A percentile compares a stretch with the other conserved stretches of the same genome.
Evolutionary conservation across 148 eudicot genomes (phyloP).

Genomic region (Vaccinium darrowii): DNA sequence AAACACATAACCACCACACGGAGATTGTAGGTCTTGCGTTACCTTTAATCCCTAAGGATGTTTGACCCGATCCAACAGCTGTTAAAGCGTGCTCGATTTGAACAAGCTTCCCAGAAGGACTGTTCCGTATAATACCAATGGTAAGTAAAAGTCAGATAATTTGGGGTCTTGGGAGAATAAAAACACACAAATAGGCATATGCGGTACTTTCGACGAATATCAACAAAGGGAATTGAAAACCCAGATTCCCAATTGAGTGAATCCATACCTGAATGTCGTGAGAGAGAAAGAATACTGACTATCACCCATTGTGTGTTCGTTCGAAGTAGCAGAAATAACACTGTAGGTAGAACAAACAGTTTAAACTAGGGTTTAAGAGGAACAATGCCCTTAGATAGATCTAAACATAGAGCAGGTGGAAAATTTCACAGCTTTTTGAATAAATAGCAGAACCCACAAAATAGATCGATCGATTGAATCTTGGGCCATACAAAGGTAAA

Average conservation of each 20-base stretch:
- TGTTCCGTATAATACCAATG: slow-evolving; percentile 15
- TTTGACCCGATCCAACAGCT: slow-evolving; percentile 96
- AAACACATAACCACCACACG: neutral
- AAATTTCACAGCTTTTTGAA: neutral
- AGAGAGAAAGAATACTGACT: slow-evolving; percentile 97
- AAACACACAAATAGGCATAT: neutral
- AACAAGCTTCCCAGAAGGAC: slow-evolving; percentile 96
- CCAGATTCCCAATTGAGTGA: neutral
- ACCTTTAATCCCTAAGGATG: slow-evolving; percentile 98
- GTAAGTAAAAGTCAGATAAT: neutral
- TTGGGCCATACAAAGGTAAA: neutral
- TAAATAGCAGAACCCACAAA: neutral
- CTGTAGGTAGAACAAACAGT: neutral
- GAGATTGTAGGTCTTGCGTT: neutral
- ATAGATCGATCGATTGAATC: neutral
- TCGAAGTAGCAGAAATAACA: neutral
- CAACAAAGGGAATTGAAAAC: neutral
- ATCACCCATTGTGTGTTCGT: slow-evolving; percentile 63
- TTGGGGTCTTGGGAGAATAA: too few species aligned
- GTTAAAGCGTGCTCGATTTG: slow-evolving; percentile 97
- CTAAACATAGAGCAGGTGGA: neutral
- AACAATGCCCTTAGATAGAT: neutral
- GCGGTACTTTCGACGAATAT: neutral
- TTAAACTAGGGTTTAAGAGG: neutral
- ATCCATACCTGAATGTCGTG: slow-evolving; percentile 81